phyloP scores from a whole-genome alignment of 2,329 filamentous ascomycete species.

The Chrysoporthe cubensis region DNA sequence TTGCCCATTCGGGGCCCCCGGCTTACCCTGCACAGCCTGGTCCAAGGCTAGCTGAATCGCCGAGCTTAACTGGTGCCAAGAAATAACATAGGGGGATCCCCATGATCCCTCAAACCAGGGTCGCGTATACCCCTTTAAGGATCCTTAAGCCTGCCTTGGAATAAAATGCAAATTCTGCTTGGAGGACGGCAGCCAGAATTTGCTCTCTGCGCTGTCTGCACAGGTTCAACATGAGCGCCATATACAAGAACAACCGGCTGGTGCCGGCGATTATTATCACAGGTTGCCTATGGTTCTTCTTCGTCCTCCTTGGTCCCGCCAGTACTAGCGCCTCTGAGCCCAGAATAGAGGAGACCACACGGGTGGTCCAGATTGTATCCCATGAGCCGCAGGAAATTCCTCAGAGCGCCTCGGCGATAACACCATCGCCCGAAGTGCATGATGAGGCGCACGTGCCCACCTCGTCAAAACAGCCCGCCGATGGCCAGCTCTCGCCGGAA shows the following conservation, averaged over 20 bases:
- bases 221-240: conserved; percentile 22
- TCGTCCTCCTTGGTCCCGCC: conserved; percentile 31
- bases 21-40: background rate
- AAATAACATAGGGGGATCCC: background rate
- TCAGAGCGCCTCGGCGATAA: background rate
- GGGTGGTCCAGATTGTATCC: background rate
- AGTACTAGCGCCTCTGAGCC: background rate
- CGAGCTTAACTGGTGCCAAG: background rate
- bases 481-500: conserved; percentile 6
- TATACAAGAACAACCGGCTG: conserved; percentile 34
- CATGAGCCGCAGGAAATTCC: background rate
- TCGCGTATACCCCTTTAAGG: background rate
- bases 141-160: background rate
- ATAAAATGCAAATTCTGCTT: background rate
- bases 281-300: conserved; percentile 33
- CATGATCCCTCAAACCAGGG: background rate
- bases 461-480: background rate
- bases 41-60: background rate
- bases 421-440: background rate
- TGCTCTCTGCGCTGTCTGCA: background rate
- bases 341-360: background rate
- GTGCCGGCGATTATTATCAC: conserved; percentile 35
- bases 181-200: background rate
- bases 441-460: background rate
- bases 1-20: background rate